These are phyloP conservation scores for Penicillium sp. DNA, from an alignment of 2,329 filamentous ascomycete genomes.

Conservation along the genomic window DNA sequence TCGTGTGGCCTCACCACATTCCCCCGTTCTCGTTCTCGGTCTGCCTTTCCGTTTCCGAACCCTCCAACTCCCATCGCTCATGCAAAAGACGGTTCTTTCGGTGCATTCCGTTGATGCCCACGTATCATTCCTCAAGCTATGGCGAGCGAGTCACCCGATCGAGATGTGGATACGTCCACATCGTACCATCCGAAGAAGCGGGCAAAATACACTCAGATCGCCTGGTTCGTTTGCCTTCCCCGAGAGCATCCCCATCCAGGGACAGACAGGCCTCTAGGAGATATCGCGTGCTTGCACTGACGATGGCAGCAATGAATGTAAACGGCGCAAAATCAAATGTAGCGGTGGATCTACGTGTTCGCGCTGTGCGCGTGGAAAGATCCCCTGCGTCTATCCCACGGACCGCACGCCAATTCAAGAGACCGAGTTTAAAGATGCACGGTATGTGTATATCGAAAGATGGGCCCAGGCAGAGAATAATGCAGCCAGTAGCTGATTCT, in stretches of 20 bases:
- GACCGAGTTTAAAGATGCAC: constrained; percentile 21
- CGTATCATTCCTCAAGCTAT: not conserved
- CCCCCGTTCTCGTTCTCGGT: not conserved
- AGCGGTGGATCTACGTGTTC: constrained; percentile 70
- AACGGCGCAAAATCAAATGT: constrained; percentile 74
- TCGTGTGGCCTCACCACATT: not conserved
- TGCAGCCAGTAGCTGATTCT: not conserved
- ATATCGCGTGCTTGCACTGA: not conserved
- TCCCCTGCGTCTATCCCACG: constrained; percentile 66
- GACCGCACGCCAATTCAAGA: constrained; percentile 51
- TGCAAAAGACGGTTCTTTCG: not conserved
- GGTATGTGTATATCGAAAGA: constrained; percentile 11
- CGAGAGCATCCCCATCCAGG: not conserved
- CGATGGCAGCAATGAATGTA: constrained; percentile 66
- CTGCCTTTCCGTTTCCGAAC: not conserved
- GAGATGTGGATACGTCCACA: not conserved
- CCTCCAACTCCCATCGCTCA: not conserved
- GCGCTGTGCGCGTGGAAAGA: constrained; percentile 62
- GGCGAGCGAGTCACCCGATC: constrained; percentile 1
- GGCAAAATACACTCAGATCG: constrained; percentile 40
- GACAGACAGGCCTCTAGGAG: not conserved
- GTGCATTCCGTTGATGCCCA: not conserved
- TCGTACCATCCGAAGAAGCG: constrained; percentile 27
- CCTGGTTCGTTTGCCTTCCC: constrained; percentile 30
- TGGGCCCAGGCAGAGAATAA: too few relatives aligned